These are phyloP conservation scores for Amoebophrya sp. DNA, from an alignment of 169 alveolate species.

Conservation along the genomic window DNA sequence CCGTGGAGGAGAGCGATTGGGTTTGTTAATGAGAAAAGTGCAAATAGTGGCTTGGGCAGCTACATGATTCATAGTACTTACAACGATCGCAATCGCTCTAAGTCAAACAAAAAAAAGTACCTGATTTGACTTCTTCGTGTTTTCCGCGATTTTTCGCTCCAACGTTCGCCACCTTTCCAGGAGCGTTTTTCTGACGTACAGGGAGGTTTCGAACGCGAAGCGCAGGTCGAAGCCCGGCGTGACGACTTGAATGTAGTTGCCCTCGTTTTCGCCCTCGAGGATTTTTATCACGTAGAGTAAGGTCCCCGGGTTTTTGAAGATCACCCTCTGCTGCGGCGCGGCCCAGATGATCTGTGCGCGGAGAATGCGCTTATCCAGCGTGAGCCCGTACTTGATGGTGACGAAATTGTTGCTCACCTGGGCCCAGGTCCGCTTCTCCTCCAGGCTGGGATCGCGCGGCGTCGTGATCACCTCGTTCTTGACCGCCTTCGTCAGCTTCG, in stretches of 20 bases:
- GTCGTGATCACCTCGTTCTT: too few relatives aligned
- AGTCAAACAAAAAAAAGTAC: too few relatives aligned
- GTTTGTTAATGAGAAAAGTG: too few relatives aligned
- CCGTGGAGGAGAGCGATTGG: too few relatives aligned
- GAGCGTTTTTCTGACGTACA: neutral
- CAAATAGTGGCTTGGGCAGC: too few relatives aligned
- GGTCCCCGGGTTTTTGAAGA: neutral
- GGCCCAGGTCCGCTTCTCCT: too few relatives aligned
- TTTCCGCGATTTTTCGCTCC: neutral
- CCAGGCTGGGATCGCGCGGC: too few relatives aligned
- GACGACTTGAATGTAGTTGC: neutral
- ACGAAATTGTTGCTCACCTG: neutral
- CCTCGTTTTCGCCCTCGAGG: neutral
- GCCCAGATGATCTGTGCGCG: neutral
- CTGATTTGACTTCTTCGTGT: neutral
- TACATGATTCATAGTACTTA: too few relatives aligned
- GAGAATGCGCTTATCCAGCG: neutral
- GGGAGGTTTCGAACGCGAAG: neutral
- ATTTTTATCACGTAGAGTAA: neutral
- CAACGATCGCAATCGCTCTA: too few relatives aligned
- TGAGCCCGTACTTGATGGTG: neutral
- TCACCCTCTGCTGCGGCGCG: neutral
- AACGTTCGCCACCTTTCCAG: neutral
- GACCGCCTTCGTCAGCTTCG: too few relatives aligned
- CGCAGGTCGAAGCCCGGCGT: neutral